Conservation (phyloP, 2,329 filamentous ascomycete species). For the Aureobasidium uvarum region DNA sequence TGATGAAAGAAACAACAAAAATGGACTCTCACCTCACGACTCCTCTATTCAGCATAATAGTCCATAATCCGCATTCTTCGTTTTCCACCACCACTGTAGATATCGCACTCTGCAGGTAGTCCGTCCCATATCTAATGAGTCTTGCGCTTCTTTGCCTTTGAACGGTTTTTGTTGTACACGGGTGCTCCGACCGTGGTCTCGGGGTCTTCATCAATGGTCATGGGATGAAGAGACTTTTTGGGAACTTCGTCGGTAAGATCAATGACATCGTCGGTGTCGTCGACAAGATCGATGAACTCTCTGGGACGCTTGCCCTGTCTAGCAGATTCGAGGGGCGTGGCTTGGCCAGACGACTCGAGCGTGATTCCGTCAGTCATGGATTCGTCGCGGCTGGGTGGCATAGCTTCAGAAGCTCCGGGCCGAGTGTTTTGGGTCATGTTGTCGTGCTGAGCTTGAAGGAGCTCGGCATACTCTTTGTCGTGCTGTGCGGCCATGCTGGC, state of each 20-base stretch:
- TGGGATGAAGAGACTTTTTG: background rate
- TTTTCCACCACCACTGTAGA: background rate
- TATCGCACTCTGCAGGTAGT: background rate
- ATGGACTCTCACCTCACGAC: background rate
- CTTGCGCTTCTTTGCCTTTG: constrained; percentile 15
- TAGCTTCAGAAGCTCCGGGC: background rate
- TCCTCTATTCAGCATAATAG: background rate
- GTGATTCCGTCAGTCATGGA: constrained; percentile 22
- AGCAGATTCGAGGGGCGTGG: background rate
- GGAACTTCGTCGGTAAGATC: background rate
- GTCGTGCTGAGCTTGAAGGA: background rate
- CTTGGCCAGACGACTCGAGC: constrained; percentile 15
- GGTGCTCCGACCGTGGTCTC: background rate
- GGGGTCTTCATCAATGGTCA: background rate
- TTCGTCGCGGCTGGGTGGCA: constrained; percentile 3
- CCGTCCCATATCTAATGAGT: constrained; percentile 17
- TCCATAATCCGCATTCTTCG: background rate
- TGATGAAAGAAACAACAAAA: background rate
- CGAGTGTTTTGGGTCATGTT: background rate
- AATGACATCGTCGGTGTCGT: background rate
- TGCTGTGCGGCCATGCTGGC: background rate
- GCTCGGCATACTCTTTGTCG: constrained; percentile 5
- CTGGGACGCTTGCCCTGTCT: background rate
- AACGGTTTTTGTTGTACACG: background rate
- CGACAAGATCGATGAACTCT: background rate